Conservation (phyloP, 352 stramenopile genomes). For the Globisporangium takayamanum region DNA sequence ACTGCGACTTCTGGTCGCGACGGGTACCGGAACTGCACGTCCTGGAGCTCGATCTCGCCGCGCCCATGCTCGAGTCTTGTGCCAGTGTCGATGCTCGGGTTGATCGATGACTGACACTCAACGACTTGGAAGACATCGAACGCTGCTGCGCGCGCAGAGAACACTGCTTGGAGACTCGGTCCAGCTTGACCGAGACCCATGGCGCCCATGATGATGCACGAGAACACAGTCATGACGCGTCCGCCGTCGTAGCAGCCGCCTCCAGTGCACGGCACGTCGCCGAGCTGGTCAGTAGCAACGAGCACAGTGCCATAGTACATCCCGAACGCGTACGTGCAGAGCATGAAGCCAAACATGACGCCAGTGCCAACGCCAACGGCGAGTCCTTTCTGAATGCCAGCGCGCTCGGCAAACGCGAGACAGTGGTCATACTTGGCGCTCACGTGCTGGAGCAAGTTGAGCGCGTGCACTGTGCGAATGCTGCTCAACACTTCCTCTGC, state of each 20-base stretch:
- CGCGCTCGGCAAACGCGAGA: conserved; percentile 31
- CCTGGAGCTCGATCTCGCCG: conserved; percentile 64
- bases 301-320: conserved; percentile 76
- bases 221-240: conserved; percentile 68
- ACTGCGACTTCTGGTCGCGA: conserved; percentile 51
- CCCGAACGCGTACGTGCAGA: conserved; percentile 67
- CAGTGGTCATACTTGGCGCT: conserved; percentile 49
- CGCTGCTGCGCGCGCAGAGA: conserved; percentile 43
- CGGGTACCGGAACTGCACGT: conserved; percentile 75
- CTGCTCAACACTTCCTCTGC: conserved; percentile 68
- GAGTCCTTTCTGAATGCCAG: conserved; percentile 45
- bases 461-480: conserved; percentile 72
- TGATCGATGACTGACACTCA: conserved; percentile 48
- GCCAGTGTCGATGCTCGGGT: conserved; percentile 18
- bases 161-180: conserved; percentile 54
- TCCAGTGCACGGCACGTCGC: conserved; percentile 22
- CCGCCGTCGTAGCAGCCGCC: conserved; percentile 54
- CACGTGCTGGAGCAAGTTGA: conserved; percentile 61
- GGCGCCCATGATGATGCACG: conserved; percentile 58
- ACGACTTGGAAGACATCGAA: conserved; percentile 67
- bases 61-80: conserved; percentile 18
- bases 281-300: conserved; percentile 46
- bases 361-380: conserved; percentile 52
- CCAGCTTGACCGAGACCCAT: conserved; percentile 68
- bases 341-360: conserved; percentile 58